Base-by-base conservation (phyloP, 345 rosid genomes). In the Hirschfeldia incana region DNA sequence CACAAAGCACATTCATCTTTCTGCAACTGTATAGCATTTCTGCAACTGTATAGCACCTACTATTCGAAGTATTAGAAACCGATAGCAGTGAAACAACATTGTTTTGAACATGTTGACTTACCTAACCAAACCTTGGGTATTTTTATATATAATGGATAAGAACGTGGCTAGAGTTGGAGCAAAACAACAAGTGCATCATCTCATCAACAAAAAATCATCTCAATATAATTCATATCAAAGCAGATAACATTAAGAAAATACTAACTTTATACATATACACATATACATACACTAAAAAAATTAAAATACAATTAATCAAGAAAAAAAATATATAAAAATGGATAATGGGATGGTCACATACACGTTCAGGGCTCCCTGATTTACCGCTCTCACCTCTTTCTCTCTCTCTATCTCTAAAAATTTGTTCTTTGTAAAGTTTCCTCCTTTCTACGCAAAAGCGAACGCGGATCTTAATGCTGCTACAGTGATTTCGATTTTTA, bases 321-420 rank as follows among this genome's bases (percentile, higher is more conserved):
- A 51, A n/a, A 51, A 51, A 60, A 5, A 59, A 60, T 59, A 73
- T 53, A 28, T 7, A 80, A 27, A 80, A 55, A n/a, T 55, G 69
- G 17, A 36, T 76, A 51, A 51, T 51, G 57, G 21, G 57, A 51
- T 51, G 57, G 77, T 66, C 77, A 71, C 80, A 8, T 81, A 13
- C 60, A 61, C 80, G 65, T 73, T 69, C 53, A 30, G 34, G 21
- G 8, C 75, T 80, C 76, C 83, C 80, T 71, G 70, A 70, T 76
- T 80, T 75, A 68, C 83, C 80, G 83, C 83, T 80, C 44, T 76
- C 83, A 36, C 78, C 67, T 67, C 82, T 67, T 29, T 73, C 77
- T 13, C 32, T 57, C 32, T 26, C 36, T 74, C 49, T 68, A 65
- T 73, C 71, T 53, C 72, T 17, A 29, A 69, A 49, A 21, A 0